phyloP scores from a whole-genome alignment of 1,139 yeast genomes.

The Taphrina deformans region DNA sequence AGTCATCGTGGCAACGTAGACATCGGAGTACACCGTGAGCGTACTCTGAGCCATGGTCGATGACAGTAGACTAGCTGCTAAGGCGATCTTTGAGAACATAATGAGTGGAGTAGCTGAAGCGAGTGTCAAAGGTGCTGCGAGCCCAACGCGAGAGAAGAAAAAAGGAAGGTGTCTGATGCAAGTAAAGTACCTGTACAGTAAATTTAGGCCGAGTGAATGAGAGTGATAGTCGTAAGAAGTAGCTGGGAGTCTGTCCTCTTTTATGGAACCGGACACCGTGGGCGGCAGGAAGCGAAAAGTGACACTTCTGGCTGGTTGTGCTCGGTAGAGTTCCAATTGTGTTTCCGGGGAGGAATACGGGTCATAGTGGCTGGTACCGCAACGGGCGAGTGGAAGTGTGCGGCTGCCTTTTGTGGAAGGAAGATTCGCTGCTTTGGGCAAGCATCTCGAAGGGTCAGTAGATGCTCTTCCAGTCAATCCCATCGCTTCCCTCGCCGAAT shows the following conservation, averaged over 20 bases:
- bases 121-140: not conserved
- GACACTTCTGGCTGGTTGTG: not conserved
- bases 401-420: no score
- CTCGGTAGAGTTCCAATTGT: no score
- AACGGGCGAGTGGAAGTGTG: not conserved
- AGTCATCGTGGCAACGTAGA: slow-evolving; percentile 11
- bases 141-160: not conserved
- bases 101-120: not conserved
- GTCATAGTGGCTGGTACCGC: slow-evolving; percentile 3
- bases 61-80: slow-evolving; percentile 14
- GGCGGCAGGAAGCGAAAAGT: not conserved
- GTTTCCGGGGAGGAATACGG: no score
- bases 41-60: slow-evolving; percentile 4
- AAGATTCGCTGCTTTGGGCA: slow-evolving; percentile 2
- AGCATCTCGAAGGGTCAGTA: not conserved
- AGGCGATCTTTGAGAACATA: slow-evolving; percentile 1
- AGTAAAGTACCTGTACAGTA: not conserved
- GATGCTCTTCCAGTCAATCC: not conserved
- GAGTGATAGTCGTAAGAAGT: not conserved
- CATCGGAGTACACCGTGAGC: not conserved
- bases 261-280: not conserved
- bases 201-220: not conserved
- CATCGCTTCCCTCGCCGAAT: not conserved
- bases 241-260: no score
- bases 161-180: not conserved